Conservation (phyloP, 2,329 filamentous ascomycete genomes). For the Fusarium camptoceras region DNA sequence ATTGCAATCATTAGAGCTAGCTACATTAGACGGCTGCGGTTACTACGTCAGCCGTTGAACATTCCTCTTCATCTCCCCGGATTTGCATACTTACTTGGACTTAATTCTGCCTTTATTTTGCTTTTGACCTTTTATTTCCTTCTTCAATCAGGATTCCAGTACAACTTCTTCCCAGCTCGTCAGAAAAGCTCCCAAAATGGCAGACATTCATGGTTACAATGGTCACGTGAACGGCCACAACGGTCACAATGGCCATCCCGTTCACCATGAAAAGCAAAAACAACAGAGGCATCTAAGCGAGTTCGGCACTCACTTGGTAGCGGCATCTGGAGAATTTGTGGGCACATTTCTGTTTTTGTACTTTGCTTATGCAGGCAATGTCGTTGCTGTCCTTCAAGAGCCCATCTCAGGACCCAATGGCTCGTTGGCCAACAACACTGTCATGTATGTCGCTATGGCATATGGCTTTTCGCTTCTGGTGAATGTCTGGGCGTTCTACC, state of each 20-base stretch:
- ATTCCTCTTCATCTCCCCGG: background rate
- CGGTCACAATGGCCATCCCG: too few relatives aligned
- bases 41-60: constrained; percentile 1
- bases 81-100: background rate
- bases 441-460: constrained; percentile 36
- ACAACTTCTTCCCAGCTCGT: background rate
- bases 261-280: constrained; percentile 1
- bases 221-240: background rate
- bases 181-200: constrained; percentile 21
- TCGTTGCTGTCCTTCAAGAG: constrained; percentile 34
- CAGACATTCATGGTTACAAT: background rate
- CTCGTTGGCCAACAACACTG: constrained; percentile 26
- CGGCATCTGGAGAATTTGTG: constrained; percentile 37
- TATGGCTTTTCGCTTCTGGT: constrained; percentile 55
- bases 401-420: constrained; percentile 19
- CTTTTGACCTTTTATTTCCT: constrained; percentile 6
- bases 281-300: constrained; percentile 29
- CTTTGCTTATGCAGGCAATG: constrained; percentile 43
- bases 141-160: background rate
- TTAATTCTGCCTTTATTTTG: background rate
- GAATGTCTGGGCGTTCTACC: constrained; percentile 66
- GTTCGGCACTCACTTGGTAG: constrained; percentile 35
- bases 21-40: background rate
- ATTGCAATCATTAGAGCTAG: background rate
- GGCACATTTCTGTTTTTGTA: constrained; percentile 43